These are phyloP conservation scores for Chlorociboria aeruginascens DNA, from an alignment of 495 filamentous ascomycete genomes.

Conservation along the genomic window DNA sequence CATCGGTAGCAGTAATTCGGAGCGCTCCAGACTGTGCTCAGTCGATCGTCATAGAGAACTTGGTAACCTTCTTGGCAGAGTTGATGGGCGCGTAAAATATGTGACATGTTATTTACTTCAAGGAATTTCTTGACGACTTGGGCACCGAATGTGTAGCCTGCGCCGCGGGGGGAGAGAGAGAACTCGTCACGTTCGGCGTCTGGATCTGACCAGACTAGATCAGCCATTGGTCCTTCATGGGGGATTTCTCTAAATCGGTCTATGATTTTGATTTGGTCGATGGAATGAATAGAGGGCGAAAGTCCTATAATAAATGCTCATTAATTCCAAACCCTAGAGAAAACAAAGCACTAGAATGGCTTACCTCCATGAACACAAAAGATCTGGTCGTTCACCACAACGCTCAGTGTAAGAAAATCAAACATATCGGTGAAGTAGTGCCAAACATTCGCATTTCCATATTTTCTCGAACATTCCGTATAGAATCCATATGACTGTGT, in stretches of 20 bases:
- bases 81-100: conserved; percentile 93
- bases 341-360: background rate
- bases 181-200: conserved; percentile 95
- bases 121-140: conserved; percentile 97
- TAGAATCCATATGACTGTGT: conserved; percentile 99
- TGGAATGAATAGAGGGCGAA: conserved; percentile 91
- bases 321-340: background rate
- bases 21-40: conserved; percentile 95
- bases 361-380: conserved; percentile 91
- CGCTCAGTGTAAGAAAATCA: conserved; percentile 89
- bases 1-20: conserved; percentile 96
- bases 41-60: conserved; percentile 82
- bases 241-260: conserved; percentile 97
- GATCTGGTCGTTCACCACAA: conserved; percentile 97
- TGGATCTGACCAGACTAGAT: conserved; percentile 95
- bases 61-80: conserved; percentile 96
- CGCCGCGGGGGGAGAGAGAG: conserved; percentile 81
- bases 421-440: conserved; percentile 99
- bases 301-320: conserved; percentile 37
- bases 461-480: conserved; percentile 94
- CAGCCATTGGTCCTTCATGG: conserved; percentile 98
- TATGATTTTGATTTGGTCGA: conserved; percentile 99
- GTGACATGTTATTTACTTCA: conserved; percentile 90
- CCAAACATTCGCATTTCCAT: conserved; percentile 97
- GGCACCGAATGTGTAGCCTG: conserved; percentile 92